Evolutionary conservation across 2,329 filamentous ascomycete species (phyloP).

Genomic region (Boeremia exigua): DNA sequence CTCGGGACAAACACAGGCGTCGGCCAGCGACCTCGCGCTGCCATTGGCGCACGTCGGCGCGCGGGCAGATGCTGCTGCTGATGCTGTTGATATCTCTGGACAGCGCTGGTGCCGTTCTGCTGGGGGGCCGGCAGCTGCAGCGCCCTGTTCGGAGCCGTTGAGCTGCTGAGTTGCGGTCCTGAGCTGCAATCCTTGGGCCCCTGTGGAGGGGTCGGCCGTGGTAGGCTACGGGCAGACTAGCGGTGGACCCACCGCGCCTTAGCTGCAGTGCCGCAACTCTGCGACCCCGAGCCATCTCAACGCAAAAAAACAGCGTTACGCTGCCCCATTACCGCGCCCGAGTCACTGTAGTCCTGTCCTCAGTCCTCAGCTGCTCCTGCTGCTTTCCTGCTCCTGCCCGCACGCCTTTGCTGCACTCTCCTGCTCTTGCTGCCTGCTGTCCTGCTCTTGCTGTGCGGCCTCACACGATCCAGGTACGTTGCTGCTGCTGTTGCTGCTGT

Average conservation of each 20-base stretch:
- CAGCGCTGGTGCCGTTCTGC: too few relatives aligned
- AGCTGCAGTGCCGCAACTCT: slow-evolving; percentile 31
- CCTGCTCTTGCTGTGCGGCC: slow-evolving; percentile 13
- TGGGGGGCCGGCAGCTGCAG: not conserved
- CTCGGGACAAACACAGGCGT: not conserved
- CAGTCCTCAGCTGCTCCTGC: slow-evolving; percentile 7
- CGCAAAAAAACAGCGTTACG: slow-evolving; percentile 39
- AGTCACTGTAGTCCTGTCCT: not conserved
- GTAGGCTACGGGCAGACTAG: not conserved
- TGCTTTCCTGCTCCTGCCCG: slow-evolving; percentile 11
- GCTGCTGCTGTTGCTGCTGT: too few relatives aligned
- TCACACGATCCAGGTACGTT: too few relatives aligned
- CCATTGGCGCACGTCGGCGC: not conserved
- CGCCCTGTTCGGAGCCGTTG: too few relatives aligned
- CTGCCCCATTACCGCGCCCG: too few relatives aligned
- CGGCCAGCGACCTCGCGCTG: not conserved
- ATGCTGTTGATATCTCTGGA: slow-evolving; percentile 14
- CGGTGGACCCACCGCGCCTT: slow-evolving; percentile 18
- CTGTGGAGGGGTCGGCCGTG: slow-evolving; percentile 6
- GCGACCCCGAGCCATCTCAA: slow-evolving; percentile 36
- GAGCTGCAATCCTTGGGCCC: not conserved
- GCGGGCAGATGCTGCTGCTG: too few relatives aligned
- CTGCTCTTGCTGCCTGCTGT: not conserved
- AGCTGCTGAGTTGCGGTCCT: not conserved
- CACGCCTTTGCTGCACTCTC: not conserved